phyloP scores from a whole-genome alignment of 352 stramenopile genomes.

The Phytophthora parvispora region DNA sequence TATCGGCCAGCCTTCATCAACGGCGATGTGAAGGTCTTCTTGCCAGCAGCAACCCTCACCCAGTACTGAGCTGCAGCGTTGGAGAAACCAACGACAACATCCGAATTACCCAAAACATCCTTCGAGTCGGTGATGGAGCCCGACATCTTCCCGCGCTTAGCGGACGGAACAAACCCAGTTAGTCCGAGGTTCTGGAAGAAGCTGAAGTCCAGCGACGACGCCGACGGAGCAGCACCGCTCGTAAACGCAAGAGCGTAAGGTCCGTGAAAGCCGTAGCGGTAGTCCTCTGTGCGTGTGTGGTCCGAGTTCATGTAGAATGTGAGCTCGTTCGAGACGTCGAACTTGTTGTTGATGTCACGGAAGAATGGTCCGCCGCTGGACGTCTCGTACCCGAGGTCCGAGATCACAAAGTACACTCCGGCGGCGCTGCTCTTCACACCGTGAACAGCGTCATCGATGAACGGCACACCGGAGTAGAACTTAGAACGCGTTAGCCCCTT shows the following conservation, averaged over 20 bases:
- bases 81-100: slow-evolving; percentile 47
- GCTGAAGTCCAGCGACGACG: slow-evolving; percentile 40
- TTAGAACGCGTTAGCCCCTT: slow-evolving; percentile 50
- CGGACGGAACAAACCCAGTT: slow-evolving; percentile 45
- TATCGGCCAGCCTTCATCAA: slow-evolving; percentile 57
- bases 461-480: slow-evolving; percentile 48
- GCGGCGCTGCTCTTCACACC: slow-evolving; percentile 46
- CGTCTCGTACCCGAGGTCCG: slow-evolving; percentile 52
- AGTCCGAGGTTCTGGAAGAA: slow-evolving; percentile 54
- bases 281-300: slow-evolving; percentile 61
- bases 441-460: slow-evolving; percentile 50
- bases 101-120: slow-evolving; percentile 20
- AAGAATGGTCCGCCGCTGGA: slow-evolving; percentile 60
- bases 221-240: slow-evolving; percentile 28
- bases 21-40: slow-evolving; percentile 47
- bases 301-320: slow-evolving; percentile 74
- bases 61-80: slow-evolving; percentile 63
- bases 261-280: slow-evolving; percentile 63
- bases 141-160: slow-evolving; percentile 39
- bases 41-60: slow-evolving; percentile 28
- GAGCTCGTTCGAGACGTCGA: slow-evolving; percentile 53
- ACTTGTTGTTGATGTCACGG: slow-evolving; percentile 69
- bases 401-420: slow-evolving; percentile 63
- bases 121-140: slow-evolving; percentile 48
- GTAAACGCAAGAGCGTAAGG: slow-evolving; percentile 59